Percentiles rank a stretch among this genome's conserved stretches.
phyloP scores from a whole-genome alignment of 1,284 basidiomycete species.

The Inonotus hispidus region DNA sequence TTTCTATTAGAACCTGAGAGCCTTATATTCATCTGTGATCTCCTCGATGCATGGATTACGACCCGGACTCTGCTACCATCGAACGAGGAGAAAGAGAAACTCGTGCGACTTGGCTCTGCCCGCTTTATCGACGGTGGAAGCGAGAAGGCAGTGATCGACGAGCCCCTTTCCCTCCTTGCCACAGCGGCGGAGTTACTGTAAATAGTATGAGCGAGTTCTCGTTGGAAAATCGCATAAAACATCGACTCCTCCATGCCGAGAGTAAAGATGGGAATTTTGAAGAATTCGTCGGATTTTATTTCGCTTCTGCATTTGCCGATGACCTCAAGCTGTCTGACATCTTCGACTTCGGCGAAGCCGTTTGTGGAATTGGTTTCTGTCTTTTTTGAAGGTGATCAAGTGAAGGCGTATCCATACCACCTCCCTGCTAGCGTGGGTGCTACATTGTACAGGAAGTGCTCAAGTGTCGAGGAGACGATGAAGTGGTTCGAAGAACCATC shows the following conservation, averaged over 20 bases:
- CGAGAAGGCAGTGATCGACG: neutral
- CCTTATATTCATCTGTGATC: too few species aligned
- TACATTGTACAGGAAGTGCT: neutral
- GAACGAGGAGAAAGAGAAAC: neutral
- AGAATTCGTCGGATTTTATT: neutral
- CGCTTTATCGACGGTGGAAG: neutral
- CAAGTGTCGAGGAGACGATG: neutral
- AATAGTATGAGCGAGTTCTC: neutral
- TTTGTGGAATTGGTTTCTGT: neutral
- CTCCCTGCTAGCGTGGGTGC: neutral
- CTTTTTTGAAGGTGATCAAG: too few species aligned
- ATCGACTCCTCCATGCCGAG: too few species aligned
- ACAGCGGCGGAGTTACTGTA: neutral
- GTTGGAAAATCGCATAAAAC: neutral
- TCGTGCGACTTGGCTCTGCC: neutral
- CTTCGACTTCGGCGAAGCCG: neutral
- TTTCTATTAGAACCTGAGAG: too few species aligned
- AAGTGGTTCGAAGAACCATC: neutral
- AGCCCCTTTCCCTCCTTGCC: neutral
- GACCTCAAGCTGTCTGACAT: neutral
- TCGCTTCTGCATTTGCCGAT: neutral
- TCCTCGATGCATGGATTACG: neutral
- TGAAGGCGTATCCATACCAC: neutral
- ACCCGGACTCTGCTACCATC: too few species aligned
- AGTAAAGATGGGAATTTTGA: too few species aligned